Evolutionary conservation across 805 yeast species (phyloP).

Genomic region (Kodamaea lidongshanica): DNA sequence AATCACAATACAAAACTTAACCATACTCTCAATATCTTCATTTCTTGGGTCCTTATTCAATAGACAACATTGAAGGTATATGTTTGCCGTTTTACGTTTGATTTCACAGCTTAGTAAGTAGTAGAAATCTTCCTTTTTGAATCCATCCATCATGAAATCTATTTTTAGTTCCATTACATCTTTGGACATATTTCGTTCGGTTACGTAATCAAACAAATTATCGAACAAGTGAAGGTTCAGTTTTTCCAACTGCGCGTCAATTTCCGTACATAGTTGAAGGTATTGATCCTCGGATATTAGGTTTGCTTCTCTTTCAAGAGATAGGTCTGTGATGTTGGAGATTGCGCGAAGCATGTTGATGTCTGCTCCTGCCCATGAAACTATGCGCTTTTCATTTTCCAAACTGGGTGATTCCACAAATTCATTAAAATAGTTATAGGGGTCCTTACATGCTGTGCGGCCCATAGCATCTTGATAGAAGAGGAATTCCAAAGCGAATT

Average conservation of each 20-base stretch:
- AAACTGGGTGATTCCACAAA: constrained; percentile 3
- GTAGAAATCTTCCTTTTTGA: constrained; percentile 17
- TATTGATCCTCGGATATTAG: constrained; percentile 13
- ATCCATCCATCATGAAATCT: constrained; percentile 7
- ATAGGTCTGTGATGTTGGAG: constrained; percentile 28
- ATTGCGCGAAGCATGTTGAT: constrained; percentile 17
- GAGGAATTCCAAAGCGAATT: constrained; percentile 20
- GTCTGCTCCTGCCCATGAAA: constrained; percentile 31
- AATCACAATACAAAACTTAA: constrained; percentile 13
- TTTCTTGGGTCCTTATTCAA: constrained; percentile 22
- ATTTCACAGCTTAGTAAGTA: constrained; percentile 24
- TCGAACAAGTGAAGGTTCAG: constrained; percentile 13
- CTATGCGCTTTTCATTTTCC: constrained; percentile 10
- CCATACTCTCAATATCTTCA: constrained; percentile 10
- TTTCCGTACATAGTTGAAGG: constrained; percentile 11
- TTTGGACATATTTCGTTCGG: constrained; percentile 2
- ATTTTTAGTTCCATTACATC: constrained; percentile 8
- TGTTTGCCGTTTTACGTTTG: constrained; percentile 17
- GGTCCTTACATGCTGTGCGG: constrained; percentile 24
- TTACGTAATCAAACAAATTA: constrained; percentile 5
- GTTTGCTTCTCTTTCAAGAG: constrained; percentile 18
- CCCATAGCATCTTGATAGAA: constrained; percentile 24
- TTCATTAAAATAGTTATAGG: constrained; percentile 15
- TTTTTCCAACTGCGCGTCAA: constrained; percentile 13
- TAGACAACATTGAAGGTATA: constrained; percentile 24